Percentiles rank a stretch among this genome's conserved stretches.
Conservation (phyloP, 2,329 filamentous ascomycete species). For the Colletotrichum australisinense region DNA sequence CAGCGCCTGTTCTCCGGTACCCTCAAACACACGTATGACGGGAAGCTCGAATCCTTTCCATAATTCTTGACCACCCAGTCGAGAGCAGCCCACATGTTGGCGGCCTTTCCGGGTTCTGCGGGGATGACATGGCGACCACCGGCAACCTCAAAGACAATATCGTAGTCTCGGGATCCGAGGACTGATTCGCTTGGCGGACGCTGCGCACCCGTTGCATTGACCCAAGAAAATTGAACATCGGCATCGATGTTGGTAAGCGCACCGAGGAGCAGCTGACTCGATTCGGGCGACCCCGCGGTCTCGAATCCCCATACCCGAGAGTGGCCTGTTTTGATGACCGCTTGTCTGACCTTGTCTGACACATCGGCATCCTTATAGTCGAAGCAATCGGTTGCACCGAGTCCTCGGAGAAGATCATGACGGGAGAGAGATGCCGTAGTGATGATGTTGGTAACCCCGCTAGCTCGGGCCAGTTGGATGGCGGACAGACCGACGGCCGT, state of each 20-base stretch:
- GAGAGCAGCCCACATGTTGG: slow-evolving; percentile 7
- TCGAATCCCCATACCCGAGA: neutral
- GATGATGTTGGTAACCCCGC: neutral
- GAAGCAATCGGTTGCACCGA: neutral
- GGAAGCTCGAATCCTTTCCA: slow-evolving; percentile 1
- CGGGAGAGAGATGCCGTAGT: neutral
- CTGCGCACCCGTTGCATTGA: neutral
- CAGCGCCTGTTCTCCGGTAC: slow-evolving; percentile 7
- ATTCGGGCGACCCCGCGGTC: neutral
- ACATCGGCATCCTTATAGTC: neutral
- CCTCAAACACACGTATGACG: slow-evolving; percentile 7
- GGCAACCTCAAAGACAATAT: neutral
- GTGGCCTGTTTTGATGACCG: neutral
- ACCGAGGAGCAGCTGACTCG: neutral
- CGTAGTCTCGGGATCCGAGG: neutral
- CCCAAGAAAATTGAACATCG: neutral
- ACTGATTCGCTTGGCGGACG: neutral
- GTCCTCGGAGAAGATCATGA: neutral
- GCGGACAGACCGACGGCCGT: neutral
- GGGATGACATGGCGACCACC: neutral
- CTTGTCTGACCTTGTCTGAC: neutral
- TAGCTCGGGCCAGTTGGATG: neutral
- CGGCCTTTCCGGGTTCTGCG: neutral
- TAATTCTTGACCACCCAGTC: slow-evolving; percentile 8
- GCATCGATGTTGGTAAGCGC: neutral